These are phyloP conservation scores for Telfairia occidentalis DNA, from an alignment of 331 rosid genomes.

Conservation along the genomic window DNA sequence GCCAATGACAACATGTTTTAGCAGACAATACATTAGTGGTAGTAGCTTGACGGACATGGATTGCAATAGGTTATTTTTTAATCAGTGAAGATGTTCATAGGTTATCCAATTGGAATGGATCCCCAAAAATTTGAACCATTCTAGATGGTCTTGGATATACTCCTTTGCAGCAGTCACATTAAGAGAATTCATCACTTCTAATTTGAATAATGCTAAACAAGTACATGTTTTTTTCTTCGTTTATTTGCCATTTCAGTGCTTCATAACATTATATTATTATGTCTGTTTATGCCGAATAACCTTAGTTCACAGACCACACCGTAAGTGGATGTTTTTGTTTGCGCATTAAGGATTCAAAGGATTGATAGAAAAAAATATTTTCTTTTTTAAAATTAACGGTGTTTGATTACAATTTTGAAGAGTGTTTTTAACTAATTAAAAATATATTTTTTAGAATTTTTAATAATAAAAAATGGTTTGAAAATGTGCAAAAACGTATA, in stretches of 20 bases:
- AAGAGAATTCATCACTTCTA: neutral
- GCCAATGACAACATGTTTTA: neutral
- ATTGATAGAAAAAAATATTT: too few relatives aligned
- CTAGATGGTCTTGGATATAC: neutral
- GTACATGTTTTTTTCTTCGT: neutral
- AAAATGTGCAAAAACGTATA: too few relatives aligned
- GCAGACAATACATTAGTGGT: neutral
- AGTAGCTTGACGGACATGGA: neutral
- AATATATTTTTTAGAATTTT: too few relatives aligned
- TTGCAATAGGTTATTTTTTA: neutral
- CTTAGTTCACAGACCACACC: too few relatives aligned
- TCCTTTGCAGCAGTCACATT: neutral
- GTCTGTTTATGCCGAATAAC: too few relatives aligned
- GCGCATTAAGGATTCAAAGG: too few relatives aligned
- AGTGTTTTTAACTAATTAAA: too few relatives aligned
- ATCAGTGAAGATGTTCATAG: neutral
- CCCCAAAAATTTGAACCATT: neutral
- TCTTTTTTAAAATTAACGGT: too few relatives aligned
- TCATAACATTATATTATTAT: neutral
- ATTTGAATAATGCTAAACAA: neutral
- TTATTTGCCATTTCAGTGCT: neutral
- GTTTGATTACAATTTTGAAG: too few relatives aligned
- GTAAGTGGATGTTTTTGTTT: too few relatives aligned
- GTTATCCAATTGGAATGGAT: neutral
- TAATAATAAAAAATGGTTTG: too few relatives aligned